Base-by-base conservation (phyloP, 2,329 filamentous ascomycete species). In the Plectosphaerella cucumerina region DNA sequence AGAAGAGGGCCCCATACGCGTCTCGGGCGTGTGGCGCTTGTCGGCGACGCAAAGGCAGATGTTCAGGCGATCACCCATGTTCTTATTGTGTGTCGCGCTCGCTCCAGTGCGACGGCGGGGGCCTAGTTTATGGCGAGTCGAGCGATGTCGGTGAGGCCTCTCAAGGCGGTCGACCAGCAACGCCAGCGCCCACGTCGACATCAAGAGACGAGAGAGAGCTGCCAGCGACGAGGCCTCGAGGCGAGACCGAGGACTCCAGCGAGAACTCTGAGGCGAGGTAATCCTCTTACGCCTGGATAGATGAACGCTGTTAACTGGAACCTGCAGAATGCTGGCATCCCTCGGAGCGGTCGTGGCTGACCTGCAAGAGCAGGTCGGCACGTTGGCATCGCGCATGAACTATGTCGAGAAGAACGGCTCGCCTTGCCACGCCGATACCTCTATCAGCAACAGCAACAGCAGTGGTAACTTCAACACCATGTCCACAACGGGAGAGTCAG, bases 11-110 rank as follows among this genome's bases (percentile, higher is more conserved):
- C 5, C 55, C 56, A 2, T 59, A 59, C 14, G 52, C 53, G 14
- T 44, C 55, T 9, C 53, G 58, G 17, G 59, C 59, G 5, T 60
- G 59, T 47, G 57, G 59, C 35, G 53, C 53, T 4, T 60, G 59
- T 47, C 55, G 59, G 20, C 44, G 56, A 3, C 56, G 59, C 17
- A 60, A 60, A 45, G 58, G 58, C 10, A 53, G 56, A 50, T 60
- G 59, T 42, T 53, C 57, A 21, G 59, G 59, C 12, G 49, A 48
- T 14, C 47, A 57, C 33, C 58, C 58, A 10, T 61, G 59, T 39
- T 44, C 47, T 9, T 52, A 56, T 39, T 60, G 57, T 39, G 23
- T 46, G 20, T 47, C 47, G 9, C 49, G 57, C 9, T 52, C 49
- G 0, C 52, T 54, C 21, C 42, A 51, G 14, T 59, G 59, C 34